A percentile compares a stretch with the other conserved stretches of the same genome.
Evolutionary conservation across 2,329 filamentous ascomycete species (phyloP).

Genomic region (Cladosporium sp.): DNA sequence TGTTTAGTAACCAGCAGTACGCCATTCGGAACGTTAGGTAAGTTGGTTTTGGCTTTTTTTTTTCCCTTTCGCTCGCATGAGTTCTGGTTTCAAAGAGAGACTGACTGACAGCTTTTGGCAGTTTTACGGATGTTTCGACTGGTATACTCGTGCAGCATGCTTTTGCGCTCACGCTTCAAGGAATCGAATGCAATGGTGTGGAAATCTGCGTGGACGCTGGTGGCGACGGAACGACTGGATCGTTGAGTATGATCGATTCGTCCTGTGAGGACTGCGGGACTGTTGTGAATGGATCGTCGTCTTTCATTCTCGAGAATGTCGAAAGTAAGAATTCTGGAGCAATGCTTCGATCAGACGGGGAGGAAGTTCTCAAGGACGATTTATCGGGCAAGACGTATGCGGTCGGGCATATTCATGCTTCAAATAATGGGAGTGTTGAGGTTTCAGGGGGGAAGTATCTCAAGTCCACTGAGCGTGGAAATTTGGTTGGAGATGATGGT

Average conservation of each 20-base stretch:
- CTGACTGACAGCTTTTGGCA: slow-evolving; percentile 16
- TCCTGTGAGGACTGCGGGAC: slow-evolving; percentile 14
- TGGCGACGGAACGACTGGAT: slow-evolving; percentile 18
- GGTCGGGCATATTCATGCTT: slow-evolving; percentile 18
- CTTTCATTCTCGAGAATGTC: slow-evolving; percentile 23
- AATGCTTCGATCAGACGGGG: slow-evolving; percentile 21
- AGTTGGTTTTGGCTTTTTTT: slow-evolving; percentile 12
- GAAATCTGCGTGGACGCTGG: slow-evolving; percentile 24
- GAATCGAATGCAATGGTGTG: slow-evolving; percentile 23
- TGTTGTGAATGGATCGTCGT: slow-evolving; percentile 10
- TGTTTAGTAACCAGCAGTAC: slow-evolving; percentile 47
- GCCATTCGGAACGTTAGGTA: slow-evolving; percentile 53
- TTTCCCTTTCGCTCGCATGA: no score
- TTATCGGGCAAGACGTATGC: slow-evolving; percentile 29
- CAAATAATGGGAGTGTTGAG: slow-evolving; percentile 18
- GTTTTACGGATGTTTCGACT: slow-evolving; percentile 22
- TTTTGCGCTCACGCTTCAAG: slow-evolving; percentile 18
- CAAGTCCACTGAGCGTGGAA: slow-evolving; percentile 19
- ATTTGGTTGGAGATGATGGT: slow-evolving; percentile 21
- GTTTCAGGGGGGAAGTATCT: slow-evolving; percentile 16
- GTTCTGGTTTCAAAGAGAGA: no score
- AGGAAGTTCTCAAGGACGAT: slow-evolving; percentile 24
- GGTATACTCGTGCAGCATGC: slow-evolving; percentile 21
- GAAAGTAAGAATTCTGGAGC: slow-evolving; percentile 18
- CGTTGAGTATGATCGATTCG: slow-evolving; percentile 25